These are phyloP conservation scores for Cytospora piceicola DNA, from an alignment of 2,329 filamentous ascomycete genomes.

Conservation along the genomic window DNA sequence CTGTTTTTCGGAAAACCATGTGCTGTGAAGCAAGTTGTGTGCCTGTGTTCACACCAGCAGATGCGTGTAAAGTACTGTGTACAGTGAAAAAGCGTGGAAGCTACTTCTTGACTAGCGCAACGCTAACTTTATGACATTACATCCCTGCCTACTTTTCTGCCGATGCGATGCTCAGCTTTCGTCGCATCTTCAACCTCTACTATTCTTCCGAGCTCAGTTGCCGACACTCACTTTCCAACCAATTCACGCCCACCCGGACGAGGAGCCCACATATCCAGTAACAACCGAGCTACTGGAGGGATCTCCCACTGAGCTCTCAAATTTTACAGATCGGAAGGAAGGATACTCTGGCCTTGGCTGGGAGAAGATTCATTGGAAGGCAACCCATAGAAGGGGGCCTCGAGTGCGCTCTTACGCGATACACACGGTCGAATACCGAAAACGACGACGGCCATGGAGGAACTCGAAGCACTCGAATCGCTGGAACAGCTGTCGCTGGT, in stretches of 20 bases:
- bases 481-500: slow-evolving; percentile 94
- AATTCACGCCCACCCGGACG: not conserved
- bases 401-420: not conserved
- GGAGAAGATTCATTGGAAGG: not conserved
- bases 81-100: not conserved
- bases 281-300: not conserved
- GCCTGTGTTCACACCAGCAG: not conserved
- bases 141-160: not conserved
- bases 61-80: not conserved
- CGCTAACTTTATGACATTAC: not conserved
- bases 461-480: slow-evolving; percentile 83
- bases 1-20: too few relatives aligned
- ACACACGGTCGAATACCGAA: not conserved
- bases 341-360: not conserved
- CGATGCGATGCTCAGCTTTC: not conserved
- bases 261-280: not conserved
- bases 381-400: not conserved
- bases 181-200: not conserved
- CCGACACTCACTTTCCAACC: not conserved
- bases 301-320: not conserved
- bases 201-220: not conserved
- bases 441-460: slow-evolving; percentile 68
- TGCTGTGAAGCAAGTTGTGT: not conserved
- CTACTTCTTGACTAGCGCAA: not conserved
- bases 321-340: not conserved